Percentiles rank a stretch among this genome's conserved stretches.
These are phyloP conservation scores for Solanum pimpinellifolium DNA, from an alignment of 257 asterid species.

Conservation along the genomic window DNA sequence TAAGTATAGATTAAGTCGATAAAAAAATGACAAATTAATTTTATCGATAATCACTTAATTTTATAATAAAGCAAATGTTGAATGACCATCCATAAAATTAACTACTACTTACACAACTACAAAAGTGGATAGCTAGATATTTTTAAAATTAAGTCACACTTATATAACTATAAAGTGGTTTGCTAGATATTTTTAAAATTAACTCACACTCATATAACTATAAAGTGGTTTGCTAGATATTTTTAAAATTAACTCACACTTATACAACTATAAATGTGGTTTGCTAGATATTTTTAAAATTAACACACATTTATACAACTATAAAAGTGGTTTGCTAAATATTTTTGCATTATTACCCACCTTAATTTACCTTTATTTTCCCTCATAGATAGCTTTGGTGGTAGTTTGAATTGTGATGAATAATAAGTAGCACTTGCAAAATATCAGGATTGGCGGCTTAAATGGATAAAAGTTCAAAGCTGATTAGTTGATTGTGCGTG, in stretches of 20 bases:
- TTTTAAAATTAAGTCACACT: too few relatives aligned
- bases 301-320: too few relatives aligned
- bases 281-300: not conserved
- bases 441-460: not conserved
- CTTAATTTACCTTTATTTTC: not conserved
- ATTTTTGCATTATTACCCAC: not conserved
- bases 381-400: not conserved
- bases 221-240: not conserved
- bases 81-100: not conserved
- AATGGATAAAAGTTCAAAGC: not conserved
- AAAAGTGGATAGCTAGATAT: too few relatives aligned
- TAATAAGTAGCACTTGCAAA: not conserved
- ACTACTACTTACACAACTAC: not conserved
- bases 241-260: not conserved
- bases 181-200: not conserved
- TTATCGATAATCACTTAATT: too few relatives aligned
- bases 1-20: not conserved
- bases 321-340: not conserved
- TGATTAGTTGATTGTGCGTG: not conserved
- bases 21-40: too few relatives aligned
- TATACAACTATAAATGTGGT: too few relatives aligned
- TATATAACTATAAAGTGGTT: not conserved
- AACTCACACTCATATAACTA: not conserved
- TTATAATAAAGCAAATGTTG: not conserved
- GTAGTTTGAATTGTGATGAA: not conserved